Percentiles rank a stretch among this genome's conserved stretches.
Conservation (phyloP, 352 stramenopile species). For the Phytophthora ohioensis region DNA sequence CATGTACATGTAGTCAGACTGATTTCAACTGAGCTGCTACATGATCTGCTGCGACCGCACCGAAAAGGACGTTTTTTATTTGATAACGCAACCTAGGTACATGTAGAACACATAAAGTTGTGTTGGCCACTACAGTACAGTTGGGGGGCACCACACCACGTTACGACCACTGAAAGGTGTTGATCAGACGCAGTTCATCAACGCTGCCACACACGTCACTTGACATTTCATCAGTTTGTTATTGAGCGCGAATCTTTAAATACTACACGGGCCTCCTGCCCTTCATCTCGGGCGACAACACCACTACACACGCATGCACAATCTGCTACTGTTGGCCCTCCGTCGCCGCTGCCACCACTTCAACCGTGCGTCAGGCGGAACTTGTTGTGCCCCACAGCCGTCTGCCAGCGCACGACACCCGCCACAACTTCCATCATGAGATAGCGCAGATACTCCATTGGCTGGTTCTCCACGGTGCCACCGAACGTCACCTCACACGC, state of each 20-base stretch:
- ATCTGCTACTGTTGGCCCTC: neutral
- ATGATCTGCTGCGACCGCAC: neutral
- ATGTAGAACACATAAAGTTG: no score
- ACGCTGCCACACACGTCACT: neutral
- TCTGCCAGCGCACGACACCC: conserved; percentile 73
- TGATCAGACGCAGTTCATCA: neutral
- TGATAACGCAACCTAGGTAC: no score
- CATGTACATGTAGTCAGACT: no score
- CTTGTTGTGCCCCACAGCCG: conserved; percentile 63
- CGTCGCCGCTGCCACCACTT: neutral
- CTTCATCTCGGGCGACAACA: conserved; percentile 21
- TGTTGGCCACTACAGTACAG: no score
- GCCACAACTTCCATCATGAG: conserved; percentile 74
- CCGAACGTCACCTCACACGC: conserved; percentile 77
- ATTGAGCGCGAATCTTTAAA: conserved; percentile 33
- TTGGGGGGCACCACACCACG: neutral
- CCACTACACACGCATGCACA: conserved; percentile 28
- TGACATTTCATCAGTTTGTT: conserved; percentile 9
- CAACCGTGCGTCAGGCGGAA: conserved; percentile 50
- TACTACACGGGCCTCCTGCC: conserved; percentile 22
- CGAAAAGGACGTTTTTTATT: neutral
- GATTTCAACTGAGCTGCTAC: no score
- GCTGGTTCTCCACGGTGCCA: conserved; percentile 57
- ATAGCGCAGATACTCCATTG: conserved; percentile 65
- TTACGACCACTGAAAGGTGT: no score